A percentile compares a stretch with the other conserved stretches of the same genome.
Conservation (phyloP, 768 basidiomycete species). For the Harrya chromipes region DNA sequence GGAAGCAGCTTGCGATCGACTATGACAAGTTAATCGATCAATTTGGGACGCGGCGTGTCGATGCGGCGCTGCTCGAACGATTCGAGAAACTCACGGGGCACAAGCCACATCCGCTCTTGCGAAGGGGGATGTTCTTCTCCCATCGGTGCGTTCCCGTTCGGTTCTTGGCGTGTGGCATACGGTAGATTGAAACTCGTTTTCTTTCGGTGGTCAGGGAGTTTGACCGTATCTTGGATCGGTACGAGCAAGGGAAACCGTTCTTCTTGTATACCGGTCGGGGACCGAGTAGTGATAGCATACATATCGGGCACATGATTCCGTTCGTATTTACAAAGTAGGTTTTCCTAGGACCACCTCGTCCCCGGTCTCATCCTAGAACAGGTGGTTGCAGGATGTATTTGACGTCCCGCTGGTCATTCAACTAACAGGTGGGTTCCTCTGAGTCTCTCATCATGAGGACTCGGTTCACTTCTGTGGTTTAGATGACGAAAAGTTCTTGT, state of each 20-base stretch:
- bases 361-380: constrained; percentile 28
- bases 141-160: constrained; percentile 64
- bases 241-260: constrained; percentile 96
- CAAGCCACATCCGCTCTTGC: constrained; percentile 81
- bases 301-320: constrained; percentile 96
- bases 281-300: constrained; percentile 95
- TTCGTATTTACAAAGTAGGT: constrained; percentile 95
- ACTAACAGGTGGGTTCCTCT: constrained; percentile 71
- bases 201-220: constrained; percentile 61
- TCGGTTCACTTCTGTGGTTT: background rate
- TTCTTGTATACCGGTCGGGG: constrained; percentile 98
- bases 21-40: constrained; percentile 94
- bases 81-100: constrained; percentile 91
- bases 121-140: constrained; percentile 96
- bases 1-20: constrained; percentile 90
- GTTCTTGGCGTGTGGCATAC: background rate
- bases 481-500: constrained; percentile 99
- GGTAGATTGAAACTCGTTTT: background rate
- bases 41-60: constrained; percentile 87
- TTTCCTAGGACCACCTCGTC: background rate
- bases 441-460: background rate
- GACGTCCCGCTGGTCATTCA: constrained; percentile 93
- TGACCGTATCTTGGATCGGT: constrained; percentile 89
- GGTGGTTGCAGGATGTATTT: constrained; percentile 97
- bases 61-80: constrained; percentile 71